A percentile compares a stretch with the other conserved stretches of the same genome.
Evolutionary conservation across 306 rosid species (phyloP).

Genomic region (Cucurbita ficifolia): DNA sequence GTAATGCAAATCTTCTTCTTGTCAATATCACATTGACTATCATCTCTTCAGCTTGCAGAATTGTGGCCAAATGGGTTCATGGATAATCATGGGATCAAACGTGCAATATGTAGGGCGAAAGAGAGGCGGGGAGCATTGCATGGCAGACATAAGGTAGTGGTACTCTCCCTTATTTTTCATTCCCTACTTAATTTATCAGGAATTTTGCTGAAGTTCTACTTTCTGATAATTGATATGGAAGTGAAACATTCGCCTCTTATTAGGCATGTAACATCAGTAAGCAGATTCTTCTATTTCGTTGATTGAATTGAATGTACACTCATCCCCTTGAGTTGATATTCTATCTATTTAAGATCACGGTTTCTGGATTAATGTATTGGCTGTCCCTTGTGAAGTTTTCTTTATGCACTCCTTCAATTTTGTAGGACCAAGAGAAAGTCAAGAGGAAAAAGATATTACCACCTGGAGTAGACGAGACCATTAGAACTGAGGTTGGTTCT

Average conservation of each 20-base stretch:
- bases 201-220: neutral
- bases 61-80: slow-evolving; percentile 90
- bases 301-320: neutral
- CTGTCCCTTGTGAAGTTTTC: neutral
- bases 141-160: slow-evolving; percentile 49
- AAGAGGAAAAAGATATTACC: slow-evolving; percentile 63
- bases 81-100: slow-evolving; percentile 97
- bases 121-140: slow-evolving; percentile 65
- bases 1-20: neutral
- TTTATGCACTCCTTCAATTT: slow-evolving; percentile 3
- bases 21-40: neutral
- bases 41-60: slow-evolving; percentile 58
- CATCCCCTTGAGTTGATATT: neutral
- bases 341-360: neutral
- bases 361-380: neutral
- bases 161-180: neutral
- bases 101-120: slow-evolving; percentile 82
- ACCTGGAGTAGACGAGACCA: slow-evolving; percentile 42
- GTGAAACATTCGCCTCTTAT: neutral
- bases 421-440: slow-evolving; percentile 63
- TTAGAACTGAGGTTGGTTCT: slow-evolving; percentile 34
- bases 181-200: neutral
- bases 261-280: neutral
- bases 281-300: neutral
- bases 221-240: neutral